These are phyloP conservation scores for Plantago elongata DNA, from an alignment of 257 asterid species.

Conservation along the genomic window DNA sequence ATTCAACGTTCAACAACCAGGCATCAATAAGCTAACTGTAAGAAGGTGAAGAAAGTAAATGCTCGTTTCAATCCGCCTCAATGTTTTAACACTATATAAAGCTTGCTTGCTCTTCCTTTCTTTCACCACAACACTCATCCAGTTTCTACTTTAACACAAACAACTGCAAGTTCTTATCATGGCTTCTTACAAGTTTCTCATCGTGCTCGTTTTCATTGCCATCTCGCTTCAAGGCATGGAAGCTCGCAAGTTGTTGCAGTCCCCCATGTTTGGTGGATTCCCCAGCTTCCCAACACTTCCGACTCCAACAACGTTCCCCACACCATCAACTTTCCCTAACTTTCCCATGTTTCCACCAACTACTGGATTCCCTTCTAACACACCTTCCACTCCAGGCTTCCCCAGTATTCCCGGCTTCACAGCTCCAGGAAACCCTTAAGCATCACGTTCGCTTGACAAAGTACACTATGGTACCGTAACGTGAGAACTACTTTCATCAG, in stretches of 20 bases:
- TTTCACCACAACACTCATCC: background rate
- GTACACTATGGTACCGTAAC: background rate
- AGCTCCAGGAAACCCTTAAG: constrained; percentile 19
- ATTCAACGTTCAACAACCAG: constrained; percentile 18
- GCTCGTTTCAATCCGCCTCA: background rate
- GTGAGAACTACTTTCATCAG: background rate
- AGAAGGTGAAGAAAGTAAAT: constrained; percentile 22
- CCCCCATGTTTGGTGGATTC: constrained; percentile 19
- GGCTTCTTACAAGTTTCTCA: constrained; percentile 23
- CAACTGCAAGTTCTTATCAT: constrained; percentile 3
- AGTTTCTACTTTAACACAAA: background rate
- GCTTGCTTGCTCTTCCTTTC: background rate
- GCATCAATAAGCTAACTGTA: constrained; percentile 9
- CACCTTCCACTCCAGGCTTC: constrained; percentile 17
- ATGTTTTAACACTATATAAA: constrained; percentile 17
- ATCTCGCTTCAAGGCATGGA: constrained; percentile 22
- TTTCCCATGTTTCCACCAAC: constrained; percentile 22
- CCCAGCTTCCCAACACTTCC: constrained; percentile 20
- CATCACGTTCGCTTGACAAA: background rate
- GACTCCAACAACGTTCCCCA: background rate
- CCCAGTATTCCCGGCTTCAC: constrained; percentile 10
- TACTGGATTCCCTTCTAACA: constrained; percentile 16
- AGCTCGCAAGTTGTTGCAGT: constrained; percentile 22
- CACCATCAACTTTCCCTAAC: constrained; percentile 10
- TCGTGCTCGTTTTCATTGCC: constrained; percentile 16